Conservation (phyloP, 176 grass and related monocot genomes). For the Juncus inflexus region DNA sequence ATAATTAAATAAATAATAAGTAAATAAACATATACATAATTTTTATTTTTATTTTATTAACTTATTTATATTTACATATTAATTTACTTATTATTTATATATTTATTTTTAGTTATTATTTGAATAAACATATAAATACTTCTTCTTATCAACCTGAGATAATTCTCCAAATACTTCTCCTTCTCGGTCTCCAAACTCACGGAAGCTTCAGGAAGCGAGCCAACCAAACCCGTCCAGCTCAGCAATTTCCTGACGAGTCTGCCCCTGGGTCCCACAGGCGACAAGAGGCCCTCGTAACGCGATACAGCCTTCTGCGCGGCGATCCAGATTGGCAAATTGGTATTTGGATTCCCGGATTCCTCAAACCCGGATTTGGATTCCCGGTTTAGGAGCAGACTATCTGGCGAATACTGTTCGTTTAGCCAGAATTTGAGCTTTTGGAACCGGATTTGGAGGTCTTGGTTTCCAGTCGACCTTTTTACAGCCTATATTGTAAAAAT, state of each 20-base stretch:
- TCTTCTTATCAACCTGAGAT: conserved; percentile 52
- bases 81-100: no score
- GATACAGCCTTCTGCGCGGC: conserved; percentile 77
- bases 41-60: no score
- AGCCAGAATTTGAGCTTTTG: conserved; percentile 81
- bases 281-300: conserved; percentile 81
- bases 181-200: conserved; percentile 41
- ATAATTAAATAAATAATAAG: no score
- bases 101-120: no score
- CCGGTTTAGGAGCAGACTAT: conserved; percentile 36
- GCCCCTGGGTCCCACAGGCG: conserved; percentile 71
- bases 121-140: no score
- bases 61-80: no score
- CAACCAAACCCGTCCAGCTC: conserved; percentile 74
- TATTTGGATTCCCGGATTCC: conserved; percentile 44
- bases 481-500: conserved; percentile 63
- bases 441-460: conserved; percentile 66
- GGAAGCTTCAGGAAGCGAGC: conserved; percentile 63
- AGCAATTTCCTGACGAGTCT: conserved; percentile 87
- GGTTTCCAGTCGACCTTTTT: conserved; percentile 61
- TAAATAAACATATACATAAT: no score
- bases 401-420: conserved; percentile 66
- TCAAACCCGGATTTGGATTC: conserved; percentile 15
- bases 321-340: conserved; percentile 83
- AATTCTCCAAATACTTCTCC: conserved; percentile 42